Percentiles rank a stretch among this genome's conserved stretches.
phyloP scores from a whole-genome alignment of 1,284 basidiomycete species.

The Ceratobasidium papillatum region DNA sequence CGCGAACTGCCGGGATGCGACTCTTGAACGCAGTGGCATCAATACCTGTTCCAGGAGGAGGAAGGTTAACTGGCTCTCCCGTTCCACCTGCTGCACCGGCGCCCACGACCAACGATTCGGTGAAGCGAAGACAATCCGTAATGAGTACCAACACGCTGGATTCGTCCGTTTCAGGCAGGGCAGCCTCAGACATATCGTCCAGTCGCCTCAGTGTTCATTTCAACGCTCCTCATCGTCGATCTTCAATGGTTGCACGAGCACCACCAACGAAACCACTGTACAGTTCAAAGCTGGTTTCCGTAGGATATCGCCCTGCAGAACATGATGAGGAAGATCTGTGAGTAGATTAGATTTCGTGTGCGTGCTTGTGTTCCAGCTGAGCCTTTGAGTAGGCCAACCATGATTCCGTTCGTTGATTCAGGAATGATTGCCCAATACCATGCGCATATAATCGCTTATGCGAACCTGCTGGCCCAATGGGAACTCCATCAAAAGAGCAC shows the following conservation, averaged over 20 bases:
- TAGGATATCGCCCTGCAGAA: slow-evolving; percentile 36
- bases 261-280: slow-evolving; percentile 23
- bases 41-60: slow-evolving; percentile 22
- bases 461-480: slow-evolving; percentile 42
- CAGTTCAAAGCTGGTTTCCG: slow-evolving; percentile 39
- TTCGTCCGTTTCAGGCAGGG: slow-evolving; percentile 37
- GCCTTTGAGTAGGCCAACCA: slow-evolving; percentile 13
- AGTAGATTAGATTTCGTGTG: slow-evolving; percentile 2
- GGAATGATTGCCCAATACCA: slow-evolving; percentile 23
- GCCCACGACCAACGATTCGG: not conserved
- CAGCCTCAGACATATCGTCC: slow-evolving; percentile 33
- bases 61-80: not conserved
- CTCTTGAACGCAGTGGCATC: slow-evolving; percentile 22
- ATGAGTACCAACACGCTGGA: slow-evolving; percentile 32
- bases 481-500: slow-evolving; percentile 33
- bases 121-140: slow-evolving; percentile 26
- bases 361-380: not conserved
- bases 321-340: slow-evolving; percentile 42
- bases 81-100: not conserved
- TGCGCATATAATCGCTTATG: slow-evolving; percentile 43
- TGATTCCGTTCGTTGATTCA: slow-evolving; percentile 37
- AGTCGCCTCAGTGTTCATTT: slow-evolving; percentile 29
- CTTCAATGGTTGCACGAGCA: slow-evolving; percentile 19
- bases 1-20: slow-evolving; percentile 31
- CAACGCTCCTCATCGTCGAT: slow-evolving; percentile 20